A percentile compares a stretch with the other conserved stretches of the same genome.
Evolutionary conservation across 108 stramenopile genomes (phyloP).

Genomic region (Thalassiosira profunda): DNA sequence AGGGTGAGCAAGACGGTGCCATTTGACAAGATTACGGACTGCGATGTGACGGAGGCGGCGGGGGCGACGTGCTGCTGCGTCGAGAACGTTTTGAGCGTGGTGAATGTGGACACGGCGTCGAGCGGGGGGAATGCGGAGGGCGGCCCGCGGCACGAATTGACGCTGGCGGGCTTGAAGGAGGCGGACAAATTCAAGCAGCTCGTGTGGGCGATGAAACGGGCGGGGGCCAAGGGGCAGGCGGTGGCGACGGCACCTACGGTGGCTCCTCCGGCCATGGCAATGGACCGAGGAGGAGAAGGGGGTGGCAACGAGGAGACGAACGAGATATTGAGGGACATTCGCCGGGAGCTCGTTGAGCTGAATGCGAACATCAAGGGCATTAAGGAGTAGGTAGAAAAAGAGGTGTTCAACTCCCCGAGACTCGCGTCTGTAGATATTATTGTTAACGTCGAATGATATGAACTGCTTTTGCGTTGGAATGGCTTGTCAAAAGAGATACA

Average conservation of each 20-base stretch:
- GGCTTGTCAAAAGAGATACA: too few species aligned
- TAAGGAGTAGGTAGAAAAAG: not conserved
- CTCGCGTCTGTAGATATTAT: too few species aligned
- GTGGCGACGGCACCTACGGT: not conserved
- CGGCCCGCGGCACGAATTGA: constrained; percentile 14
- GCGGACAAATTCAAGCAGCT: constrained; percentile 29
- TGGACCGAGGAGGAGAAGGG: constrained; percentile 24
- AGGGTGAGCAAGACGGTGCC: constrained; percentile 38
- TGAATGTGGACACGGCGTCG: constrained; percentile 24
- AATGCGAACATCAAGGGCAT: constrained; percentile 9
- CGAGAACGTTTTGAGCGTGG: constrained; percentile 10
- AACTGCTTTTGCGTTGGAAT: too few species aligned
- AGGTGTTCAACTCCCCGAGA: too few species aligned
- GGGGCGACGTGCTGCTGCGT: constrained; percentile 17
- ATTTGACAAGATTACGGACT: constrained; percentile 44
- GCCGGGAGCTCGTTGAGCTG: not conserved
- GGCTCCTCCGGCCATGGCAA: not conserved
- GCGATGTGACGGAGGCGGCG: constrained; percentile 32
- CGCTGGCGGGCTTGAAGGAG: constrained; percentile 23
- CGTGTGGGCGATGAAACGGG: constrained; percentile 44
- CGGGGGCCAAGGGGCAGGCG: not conserved
- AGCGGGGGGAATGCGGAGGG: not conserved
- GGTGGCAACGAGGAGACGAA: constrained; percentile 12
- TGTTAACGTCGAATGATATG: too few species aligned
- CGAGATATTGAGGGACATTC: constrained; percentile 2